phyloP scores from a whole-genome alignment of 371 early-diverging fungal species.

The Circinella umbellata region DNA sequence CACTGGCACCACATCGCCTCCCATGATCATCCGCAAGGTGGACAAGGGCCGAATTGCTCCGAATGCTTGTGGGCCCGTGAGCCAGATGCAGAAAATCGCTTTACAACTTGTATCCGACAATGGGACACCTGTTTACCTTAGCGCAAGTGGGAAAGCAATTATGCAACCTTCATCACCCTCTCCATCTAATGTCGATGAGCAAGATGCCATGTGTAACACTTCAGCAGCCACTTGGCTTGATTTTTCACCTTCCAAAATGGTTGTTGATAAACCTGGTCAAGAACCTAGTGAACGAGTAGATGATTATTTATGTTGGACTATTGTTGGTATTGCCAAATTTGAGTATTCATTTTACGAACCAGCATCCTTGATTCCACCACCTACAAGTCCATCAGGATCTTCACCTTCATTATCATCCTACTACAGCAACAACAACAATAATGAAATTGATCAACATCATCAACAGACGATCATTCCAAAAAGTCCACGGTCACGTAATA shows the following conservation, averaged over 20 bases:
- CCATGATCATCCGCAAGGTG: constrained; percentile 80
- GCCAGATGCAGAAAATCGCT: constrained; percentile 89
- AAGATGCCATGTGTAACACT: constrained; percentile 13
- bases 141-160: constrained; percentile 35
- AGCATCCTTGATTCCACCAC: not conserved
- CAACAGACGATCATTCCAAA: constrained; percentile 9
- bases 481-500: not conserved
- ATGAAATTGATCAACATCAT: constrained; percentile 13
- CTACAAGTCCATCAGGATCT: not conserved
- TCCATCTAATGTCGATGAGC: not conserved
- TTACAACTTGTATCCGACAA: constrained; percentile 56
- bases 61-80: constrained; percentile 71
- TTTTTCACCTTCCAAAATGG: constrained; percentile 28
- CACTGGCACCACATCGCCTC: constrained; percentile 70
- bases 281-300: constrained; percentile 51
- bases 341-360: constrained; percentile 44
- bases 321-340: constrained; percentile 69
- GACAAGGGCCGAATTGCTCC: constrained; percentile 74
- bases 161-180: constrained; percentile 13
- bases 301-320: constrained; percentile 87
- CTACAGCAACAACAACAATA: not conserved
- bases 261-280: constrained; percentile 10
- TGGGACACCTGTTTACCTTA: constrained; percentile 41
- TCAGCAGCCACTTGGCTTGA: constrained; percentile 41
- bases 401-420: not conserved